Conservation (phyloP, 2,329 filamentous ascomycete species). For the Aspergillus calidoustus region DNA sequence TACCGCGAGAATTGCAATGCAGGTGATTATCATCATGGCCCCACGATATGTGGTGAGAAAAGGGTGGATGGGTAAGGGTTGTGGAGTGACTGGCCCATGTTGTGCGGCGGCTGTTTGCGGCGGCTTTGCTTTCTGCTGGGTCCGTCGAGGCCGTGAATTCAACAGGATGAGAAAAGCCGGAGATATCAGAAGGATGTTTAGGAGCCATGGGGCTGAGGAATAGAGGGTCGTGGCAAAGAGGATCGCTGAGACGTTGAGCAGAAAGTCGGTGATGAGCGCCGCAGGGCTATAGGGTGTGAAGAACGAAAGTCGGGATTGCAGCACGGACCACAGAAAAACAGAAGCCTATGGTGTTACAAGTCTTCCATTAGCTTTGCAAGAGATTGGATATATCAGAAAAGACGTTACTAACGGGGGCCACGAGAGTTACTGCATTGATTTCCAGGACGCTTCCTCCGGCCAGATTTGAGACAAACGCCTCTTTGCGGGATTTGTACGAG, state of each 20-base stretch:
- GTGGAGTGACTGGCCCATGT: conserved; percentile 37
- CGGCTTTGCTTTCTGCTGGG: conserved; percentile 41
- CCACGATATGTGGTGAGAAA: conserved; percentile 93
- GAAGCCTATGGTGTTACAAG: conserved; percentile 64
- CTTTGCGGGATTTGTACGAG: conserved; percentile 88
- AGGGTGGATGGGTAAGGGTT: conserved; percentile 77
- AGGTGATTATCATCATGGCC: conserved; percentile 88
- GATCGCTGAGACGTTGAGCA: conserved; percentile 81
- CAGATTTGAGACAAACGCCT: conserved; percentile 92
- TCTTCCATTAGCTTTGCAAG: conserved; percentile 15
- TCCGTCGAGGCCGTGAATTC: conserved; percentile 35
- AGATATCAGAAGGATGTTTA: conserved; percentile 74
- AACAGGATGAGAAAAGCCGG: conserved; percentile 69
- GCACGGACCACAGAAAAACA: conserved; percentile 82
- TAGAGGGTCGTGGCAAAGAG: conserved; percentile 88
- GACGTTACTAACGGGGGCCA: conserved; percentile 73
- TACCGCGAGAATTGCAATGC: conserved; percentile 90
- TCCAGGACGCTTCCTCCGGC: conserved; percentile 81
- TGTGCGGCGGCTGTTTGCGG: conserved; percentile 29
- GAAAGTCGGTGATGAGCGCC: conserved; percentile 76
- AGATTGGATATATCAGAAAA: background rate
- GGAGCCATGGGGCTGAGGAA: conserved; percentile 71
- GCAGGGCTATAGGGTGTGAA: conserved; percentile 75
- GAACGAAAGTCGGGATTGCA: conserved; percentile 82
- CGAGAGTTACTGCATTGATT: conserved; percentile 82